Conservation (phyloP, 2,329 filamentous ascomycete genomes). For the Waltergamsia citrina region DNA sequence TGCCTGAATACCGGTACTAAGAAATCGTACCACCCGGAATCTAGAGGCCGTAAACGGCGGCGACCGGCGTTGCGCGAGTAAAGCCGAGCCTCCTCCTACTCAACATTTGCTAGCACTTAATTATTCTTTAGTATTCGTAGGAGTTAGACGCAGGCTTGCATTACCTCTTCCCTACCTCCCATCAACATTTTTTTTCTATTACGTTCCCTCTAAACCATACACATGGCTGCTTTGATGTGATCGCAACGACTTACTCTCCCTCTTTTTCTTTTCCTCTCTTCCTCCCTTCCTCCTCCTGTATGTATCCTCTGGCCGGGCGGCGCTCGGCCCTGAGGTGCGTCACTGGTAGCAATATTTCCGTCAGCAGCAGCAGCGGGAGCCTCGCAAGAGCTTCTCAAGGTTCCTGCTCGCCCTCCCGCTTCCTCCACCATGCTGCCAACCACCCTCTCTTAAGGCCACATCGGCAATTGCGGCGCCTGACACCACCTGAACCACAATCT, state of each 20-base stretch:
- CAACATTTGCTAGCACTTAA: no score
- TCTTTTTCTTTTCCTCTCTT: not conserved
- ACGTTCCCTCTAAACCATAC: not conserved
- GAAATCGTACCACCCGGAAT: no score
- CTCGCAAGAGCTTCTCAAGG: no score
- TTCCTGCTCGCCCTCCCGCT: no score
- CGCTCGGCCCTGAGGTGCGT: slow-evolving; percentile 7
- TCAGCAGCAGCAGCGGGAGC: slow-evolving; percentile 33
- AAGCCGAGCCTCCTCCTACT: slow-evolving; percentile 2
- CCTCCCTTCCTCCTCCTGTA: slow-evolving; percentile 1
- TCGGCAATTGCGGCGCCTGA: not conserved
- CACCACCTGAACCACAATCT: not conserved
- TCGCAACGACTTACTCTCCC: no score
- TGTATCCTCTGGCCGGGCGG: slow-evolving; percentile 7
- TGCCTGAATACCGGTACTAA: no score
- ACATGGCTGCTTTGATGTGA: slow-evolving; percentile 1
- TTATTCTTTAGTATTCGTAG: no score
- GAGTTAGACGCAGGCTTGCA: no score
- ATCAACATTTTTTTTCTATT: not conserved
- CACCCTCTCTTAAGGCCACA: not conserved
- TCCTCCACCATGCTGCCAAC: not conserved
- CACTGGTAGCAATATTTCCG: slow-evolving; percentile 49
- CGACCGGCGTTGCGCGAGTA: slow-evolving; percentile 5
- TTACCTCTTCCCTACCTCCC: not conserved
- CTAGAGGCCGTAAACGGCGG: no score